Percentiles rank a stretch among this genome's conserved stretches.
Evolutionary conservation across 2,329 filamentous ascomycete genomes (phyloP).

Genomic region (Blastomyces parvus): DNA sequence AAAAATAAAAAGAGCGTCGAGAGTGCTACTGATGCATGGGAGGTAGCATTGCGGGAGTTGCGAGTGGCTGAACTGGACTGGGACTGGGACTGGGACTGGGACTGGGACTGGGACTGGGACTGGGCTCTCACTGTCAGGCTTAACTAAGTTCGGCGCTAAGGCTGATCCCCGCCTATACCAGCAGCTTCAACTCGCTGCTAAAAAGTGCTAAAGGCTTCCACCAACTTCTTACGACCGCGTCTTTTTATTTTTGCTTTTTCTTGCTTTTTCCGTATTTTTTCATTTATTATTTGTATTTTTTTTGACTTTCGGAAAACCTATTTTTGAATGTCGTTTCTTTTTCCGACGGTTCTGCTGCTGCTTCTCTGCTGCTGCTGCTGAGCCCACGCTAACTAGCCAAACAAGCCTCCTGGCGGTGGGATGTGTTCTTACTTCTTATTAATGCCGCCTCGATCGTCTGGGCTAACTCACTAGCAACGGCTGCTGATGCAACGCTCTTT

Average conservation of each 20-base stretch:
- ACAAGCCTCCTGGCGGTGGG: neutral
- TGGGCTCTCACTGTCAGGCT: no score
- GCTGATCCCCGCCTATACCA: conserved; percentile 1
- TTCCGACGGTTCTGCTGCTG: neutral
- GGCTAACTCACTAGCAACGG: neutral
- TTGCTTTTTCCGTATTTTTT: neutral
- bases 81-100: no score
- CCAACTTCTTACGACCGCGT: neutral
- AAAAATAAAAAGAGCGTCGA: no score
- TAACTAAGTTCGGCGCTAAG: conserved; percentile 3
- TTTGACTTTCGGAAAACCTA: neutral
- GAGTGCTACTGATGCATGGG: no score
- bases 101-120: no score
- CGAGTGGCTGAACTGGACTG: no score
- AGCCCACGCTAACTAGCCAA: conserved; percentile 1
- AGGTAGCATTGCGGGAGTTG: no score
- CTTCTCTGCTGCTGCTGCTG: neutral
- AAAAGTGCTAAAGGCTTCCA: neutral
- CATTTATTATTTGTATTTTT: neutral
- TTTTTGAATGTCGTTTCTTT: neutral
- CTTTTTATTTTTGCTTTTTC: neutral
- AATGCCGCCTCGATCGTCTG: neutral
- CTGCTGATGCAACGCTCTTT: conserved; percentile 1
- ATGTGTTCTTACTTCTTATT: neutral
- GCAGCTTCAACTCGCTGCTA: neutral